These are phyloP conservation scores for Penicillium manginii DNA, from an alignment of 495 filamentous ascomycete genomes.

Conservation along the genomic window DNA sequence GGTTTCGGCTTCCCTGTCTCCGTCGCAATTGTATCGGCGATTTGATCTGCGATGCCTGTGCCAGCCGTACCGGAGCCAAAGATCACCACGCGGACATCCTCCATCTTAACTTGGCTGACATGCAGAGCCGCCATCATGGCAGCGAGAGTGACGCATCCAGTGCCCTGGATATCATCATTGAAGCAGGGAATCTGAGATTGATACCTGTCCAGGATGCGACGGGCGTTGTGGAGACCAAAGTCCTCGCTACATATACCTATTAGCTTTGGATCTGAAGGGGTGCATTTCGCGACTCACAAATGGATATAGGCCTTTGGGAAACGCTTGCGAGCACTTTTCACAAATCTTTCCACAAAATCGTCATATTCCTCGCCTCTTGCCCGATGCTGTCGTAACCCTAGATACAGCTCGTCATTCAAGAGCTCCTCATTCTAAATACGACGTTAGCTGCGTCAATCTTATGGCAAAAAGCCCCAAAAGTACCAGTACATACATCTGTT, in stretches of 20 bases:
- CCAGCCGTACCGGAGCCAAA: conserved; percentile 89
- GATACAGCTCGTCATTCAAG: conserved; percentile 78
- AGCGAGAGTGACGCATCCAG: conserved; percentile 83
- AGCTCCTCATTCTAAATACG: conserved; percentile 66
- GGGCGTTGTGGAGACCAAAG: conserved; percentile 60
- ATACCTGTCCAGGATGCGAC: conserved; percentile 76
- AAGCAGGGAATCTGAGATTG: conserved; percentile 75
- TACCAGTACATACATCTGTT: conserved; percentile 64
- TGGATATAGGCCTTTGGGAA: conserved; percentile 86
- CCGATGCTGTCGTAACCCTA: conserved; percentile 71
- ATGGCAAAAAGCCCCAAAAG: neutral
- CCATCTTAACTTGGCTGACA: conserved; percentile 66
- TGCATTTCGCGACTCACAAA: conserved; percentile 53
- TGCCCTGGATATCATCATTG: conserved; percentile 92
- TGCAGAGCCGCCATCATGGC: conserved; percentile 75
- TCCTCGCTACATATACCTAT: conserved; percentile 48
- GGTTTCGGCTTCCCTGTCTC: conserved; percentile 68
- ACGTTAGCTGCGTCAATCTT: neutral
- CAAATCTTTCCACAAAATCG: conserved; percentile 74
- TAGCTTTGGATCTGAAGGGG: neutral
- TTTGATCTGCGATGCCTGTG: conserved; percentile 83
- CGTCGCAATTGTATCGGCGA: conserved; percentile 74
- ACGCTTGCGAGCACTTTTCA: conserved; percentile 63
- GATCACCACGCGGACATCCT: conserved; percentile 69
- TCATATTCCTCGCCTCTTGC: conserved; percentile 77